A percentile compares a stretch with the other conserved stretches of the same genome.
Conservation (phyloP, 495 filamentous ascomycete species). For the Penicillium turbatum region DNA sequence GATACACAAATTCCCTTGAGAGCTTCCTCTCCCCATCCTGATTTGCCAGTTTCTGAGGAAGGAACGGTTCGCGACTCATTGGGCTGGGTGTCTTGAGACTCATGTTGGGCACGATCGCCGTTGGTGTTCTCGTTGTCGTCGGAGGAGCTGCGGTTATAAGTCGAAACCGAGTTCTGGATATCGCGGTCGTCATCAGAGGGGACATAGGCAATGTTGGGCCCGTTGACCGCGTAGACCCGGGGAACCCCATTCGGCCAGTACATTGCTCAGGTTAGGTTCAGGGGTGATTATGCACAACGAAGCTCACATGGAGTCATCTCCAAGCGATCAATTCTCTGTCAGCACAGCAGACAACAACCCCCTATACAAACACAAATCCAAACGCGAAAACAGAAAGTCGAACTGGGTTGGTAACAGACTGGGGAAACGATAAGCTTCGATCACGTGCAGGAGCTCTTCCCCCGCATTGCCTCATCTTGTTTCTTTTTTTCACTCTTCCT, state of each 20-base stretch:
- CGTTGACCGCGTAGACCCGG: conserved; percentile 76
- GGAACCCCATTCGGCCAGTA: conserved; percentile 96
- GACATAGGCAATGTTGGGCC: conserved; percentile 39
- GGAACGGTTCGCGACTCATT: conserved; percentile 10
- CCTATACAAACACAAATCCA: background rate
- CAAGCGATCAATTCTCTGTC: conserved; percentile 4
- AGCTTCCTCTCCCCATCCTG: conserved; percentile 48
- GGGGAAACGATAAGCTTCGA: conserved; percentile 24
- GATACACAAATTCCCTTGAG: conserved; percentile 75
- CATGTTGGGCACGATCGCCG: conserved; percentile 1
- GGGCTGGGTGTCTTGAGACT: conserved; percentile 6
- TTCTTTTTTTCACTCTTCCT: conserved; percentile 12
- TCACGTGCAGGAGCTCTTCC: conserved; percentile 28
- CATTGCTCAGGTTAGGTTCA: conserved; percentile 57
- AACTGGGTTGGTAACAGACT: conserved; percentile 4
- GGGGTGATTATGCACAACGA: conserved; percentile 22
- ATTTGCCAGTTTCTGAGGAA: conserved; percentile 21
- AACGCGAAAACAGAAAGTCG: conserved; percentile 1
- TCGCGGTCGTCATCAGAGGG: conserved; percentile 37
- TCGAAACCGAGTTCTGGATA: background rate
- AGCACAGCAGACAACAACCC: background rate
- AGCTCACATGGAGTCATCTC: conserved; percentile 45
- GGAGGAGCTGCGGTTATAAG: conserved; percentile 2
- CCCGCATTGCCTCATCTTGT: conserved; percentile 19
- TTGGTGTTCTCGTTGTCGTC: background rate